A percentile compares a stretch with the other conserved stretches of the same genome.
These are phyloP conservation scores for Baorangia bicolor DNA, from an alignment of 768 basidiomycete genomes.

Conservation along the genomic window DNA sequence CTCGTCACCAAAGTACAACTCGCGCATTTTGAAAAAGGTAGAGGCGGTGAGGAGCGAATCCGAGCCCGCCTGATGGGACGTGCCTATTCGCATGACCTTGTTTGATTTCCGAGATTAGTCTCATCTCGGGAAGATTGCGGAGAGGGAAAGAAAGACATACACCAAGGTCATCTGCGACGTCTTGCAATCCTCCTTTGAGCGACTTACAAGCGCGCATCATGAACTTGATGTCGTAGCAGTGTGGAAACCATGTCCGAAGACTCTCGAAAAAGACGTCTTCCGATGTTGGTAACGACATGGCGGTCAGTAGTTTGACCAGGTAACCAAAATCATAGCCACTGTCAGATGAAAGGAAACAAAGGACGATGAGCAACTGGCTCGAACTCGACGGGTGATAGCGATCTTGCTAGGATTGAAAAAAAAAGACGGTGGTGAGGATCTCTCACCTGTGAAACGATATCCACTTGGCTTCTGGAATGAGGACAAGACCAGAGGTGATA, in stretches of 20 bases:
- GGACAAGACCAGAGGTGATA: constrained; percentile 93
- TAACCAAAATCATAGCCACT: constrained; percentile 99
- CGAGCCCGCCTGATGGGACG: constrained; percentile 95
- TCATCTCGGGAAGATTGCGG: background rate
- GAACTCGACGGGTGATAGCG: background rate
- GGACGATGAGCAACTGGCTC: background rate
- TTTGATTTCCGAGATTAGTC: background rate
- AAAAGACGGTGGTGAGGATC: background rate
- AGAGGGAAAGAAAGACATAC: constrained; percentile 46
- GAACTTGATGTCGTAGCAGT: constrained; percentile 96
- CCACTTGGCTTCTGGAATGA: constrained; percentile 89
- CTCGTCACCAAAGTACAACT: constrained; percentile 87
- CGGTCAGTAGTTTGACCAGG: constrained; percentile 90
- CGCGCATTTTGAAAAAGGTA: constrained; percentile 95
- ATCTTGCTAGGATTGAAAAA: background rate
- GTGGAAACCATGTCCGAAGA: constrained; percentile 90
- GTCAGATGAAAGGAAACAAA: constrained; percentile 3
- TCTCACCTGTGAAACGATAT: constrained; percentile 95
- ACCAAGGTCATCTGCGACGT: constrained; percentile 93
- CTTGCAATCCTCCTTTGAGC: constrained; percentile 86
- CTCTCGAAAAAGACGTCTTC: constrained; percentile 91
- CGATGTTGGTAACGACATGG: constrained; percentile 78
- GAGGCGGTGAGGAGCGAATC: constrained; percentile 91
- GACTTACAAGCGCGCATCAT: constrained; percentile 86
- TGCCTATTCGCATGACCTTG: constrained; percentile 87